These are phyloP conservation scores for Peronospora destructor DNA, from an alignment of 352 stramenopile species.

Conservation along the genomic window DNA sequence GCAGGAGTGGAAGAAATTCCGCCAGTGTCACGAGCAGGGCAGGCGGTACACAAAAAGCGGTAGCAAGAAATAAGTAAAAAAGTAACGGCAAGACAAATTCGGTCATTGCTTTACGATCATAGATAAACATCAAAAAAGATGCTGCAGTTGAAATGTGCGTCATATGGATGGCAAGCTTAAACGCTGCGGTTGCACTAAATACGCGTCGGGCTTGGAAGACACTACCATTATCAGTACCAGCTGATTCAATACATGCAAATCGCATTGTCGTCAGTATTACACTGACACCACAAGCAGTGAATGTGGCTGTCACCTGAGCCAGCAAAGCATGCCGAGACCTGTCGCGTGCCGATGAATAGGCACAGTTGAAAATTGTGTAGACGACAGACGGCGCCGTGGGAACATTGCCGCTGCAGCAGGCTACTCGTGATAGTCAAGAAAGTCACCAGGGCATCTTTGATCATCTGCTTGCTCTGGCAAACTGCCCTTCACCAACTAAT, in stretches of 20 bases:
- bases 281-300: background rate
- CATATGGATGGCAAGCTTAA: background rate
- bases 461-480: background rate
- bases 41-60: conserved; percentile 24
- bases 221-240: background rate
- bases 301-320: background rate
- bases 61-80: conserved; percentile 10
- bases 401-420: background rate
- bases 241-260: background rate
- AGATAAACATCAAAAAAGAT: background rate
- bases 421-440: background rate
- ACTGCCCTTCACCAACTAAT: background rate
- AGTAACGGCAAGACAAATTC: background rate
- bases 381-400: background rate
- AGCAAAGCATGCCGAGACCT: background rate
- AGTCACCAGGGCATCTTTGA: background rate
- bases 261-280: background rate
- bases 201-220: conserved; percentile 1
- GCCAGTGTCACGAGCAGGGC: conserved; percentile 60
- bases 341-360: background rate
- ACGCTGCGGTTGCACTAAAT: background rate
- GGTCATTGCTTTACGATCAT: background rate
- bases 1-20: conserved; percentile 68
- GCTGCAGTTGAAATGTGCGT: too few relatives aligned
- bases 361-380: background rate